Evolutionary conservation across 305 asterid genomes (phyloP).

Genomic region (Caryopteris hybrid): DNA sequence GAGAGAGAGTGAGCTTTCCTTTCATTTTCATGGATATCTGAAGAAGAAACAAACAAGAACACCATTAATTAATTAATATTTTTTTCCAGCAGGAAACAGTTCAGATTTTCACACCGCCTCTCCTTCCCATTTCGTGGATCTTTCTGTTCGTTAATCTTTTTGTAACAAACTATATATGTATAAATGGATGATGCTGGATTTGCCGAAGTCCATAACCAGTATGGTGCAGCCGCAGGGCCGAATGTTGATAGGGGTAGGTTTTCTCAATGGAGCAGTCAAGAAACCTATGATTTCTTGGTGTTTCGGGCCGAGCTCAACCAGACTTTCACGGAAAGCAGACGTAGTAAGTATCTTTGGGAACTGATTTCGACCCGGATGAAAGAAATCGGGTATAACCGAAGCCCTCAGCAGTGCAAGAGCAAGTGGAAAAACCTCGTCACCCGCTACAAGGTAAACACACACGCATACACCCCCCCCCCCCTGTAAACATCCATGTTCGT

Average conservation of each 20-base stretch:
- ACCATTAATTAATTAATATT: neutral
- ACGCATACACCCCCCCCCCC: too few species aligned
- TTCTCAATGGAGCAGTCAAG: constrained; percentile 75
- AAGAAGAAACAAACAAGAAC: neutral
- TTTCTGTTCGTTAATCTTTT: neutral
- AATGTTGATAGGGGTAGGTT: constrained; percentile 34
- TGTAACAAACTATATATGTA: neutral
- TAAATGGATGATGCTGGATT: constrained; percentile 42
- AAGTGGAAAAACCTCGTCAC: constrained; percentile 92
- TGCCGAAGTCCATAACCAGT: constrained; percentile 20
- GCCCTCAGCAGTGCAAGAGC: constrained; percentile 80
- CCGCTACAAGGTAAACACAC: constrained; percentile 52
- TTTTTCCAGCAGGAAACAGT: neutral
- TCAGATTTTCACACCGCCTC: constrained; percentile 14
- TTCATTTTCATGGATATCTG: neutral
- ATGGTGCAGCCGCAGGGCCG: neutral
- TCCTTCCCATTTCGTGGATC: too few species aligned
- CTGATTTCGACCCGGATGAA: constrained; percentile 55
- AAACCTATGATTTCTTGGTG: constrained; percentile 60
- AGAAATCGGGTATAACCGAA: constrained; percentile 60
- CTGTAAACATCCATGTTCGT: too few species aligned
- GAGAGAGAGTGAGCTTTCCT: neutral
- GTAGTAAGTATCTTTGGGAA: constrained; percentile 74
- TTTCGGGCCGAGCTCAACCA: constrained; percentile 74
- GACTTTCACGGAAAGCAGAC: constrained; percentile 65